Evolutionary conservation across 2,329 filamentous ascomycete genomes (phyloP).

Genomic region (Colletotrichum spaethianum): DNA sequence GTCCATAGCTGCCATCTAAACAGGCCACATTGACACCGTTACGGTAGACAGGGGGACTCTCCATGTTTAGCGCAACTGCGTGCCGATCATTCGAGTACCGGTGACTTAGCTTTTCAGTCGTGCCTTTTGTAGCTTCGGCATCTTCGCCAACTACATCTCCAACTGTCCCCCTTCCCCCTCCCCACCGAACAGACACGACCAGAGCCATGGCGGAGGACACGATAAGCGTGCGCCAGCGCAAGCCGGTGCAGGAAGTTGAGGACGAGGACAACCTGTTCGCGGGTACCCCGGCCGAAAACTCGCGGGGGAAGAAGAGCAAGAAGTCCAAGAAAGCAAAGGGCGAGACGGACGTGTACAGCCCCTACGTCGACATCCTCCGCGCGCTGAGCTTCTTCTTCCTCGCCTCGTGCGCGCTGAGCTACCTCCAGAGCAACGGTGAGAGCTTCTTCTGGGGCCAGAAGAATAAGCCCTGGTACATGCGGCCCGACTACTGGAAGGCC

Average conservation of each 20-base stretch:
- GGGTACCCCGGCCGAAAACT: constrained; percentile 44
- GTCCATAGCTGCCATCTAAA: not conserved
- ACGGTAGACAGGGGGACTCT: not conserved
- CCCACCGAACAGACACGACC: not conserved
- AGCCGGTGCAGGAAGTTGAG: constrained; percentile 49
- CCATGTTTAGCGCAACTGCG: not conserved
- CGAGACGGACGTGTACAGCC: constrained; percentile 73
- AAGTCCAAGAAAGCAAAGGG: constrained; percentile 47
- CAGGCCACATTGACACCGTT: constrained; percentile 18
- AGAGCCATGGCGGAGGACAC: constrained; percentile 52
- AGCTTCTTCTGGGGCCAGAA: constrained; percentile 77
- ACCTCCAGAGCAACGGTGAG: constrained; percentile 80
- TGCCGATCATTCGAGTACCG: not conserved
- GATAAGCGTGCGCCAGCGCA: constrained; percentile 60
- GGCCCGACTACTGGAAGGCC: constrained; percentile 69
- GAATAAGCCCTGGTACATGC: constrained; percentile 74
- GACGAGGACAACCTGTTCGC: constrained; percentile 50
- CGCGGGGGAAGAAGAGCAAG: constrained; percentile 44
- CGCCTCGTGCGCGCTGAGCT: constrained; percentile 79
- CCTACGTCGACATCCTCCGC: constrained; percentile 77
- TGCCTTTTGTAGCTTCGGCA: not conserved
- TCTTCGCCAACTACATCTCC: not conserved
- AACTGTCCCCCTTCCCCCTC: not conserved
- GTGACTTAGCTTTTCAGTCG: not conserved
- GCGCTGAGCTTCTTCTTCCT: constrained; percentile 77